phyloP scores from a whole-genome alignment of 495 filamentous ascomycete species.

The Tuber brumale region DNA sequence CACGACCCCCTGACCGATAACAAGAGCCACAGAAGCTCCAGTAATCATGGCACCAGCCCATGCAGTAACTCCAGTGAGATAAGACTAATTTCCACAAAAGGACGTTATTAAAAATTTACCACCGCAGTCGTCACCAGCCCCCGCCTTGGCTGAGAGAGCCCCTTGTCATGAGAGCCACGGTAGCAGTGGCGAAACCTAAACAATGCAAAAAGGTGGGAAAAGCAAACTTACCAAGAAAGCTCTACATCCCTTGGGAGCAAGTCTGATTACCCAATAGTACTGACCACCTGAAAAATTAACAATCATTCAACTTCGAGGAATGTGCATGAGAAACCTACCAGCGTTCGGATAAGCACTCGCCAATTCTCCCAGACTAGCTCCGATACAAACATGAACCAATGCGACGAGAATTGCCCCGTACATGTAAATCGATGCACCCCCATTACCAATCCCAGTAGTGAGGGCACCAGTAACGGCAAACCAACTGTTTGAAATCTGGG shows the following conservation, averaged over 20 bases:
- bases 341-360: conserved; percentile 36
- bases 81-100: conserved; percentile 18
- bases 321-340: conserved; percentile 10
- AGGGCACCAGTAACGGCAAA: conserved; percentile 31
- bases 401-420: conserved; percentile 32
- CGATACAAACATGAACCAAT: conserved; percentile 28
- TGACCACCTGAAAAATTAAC: conserved; percentile 21
- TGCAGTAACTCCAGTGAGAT: conserved; percentile 29
- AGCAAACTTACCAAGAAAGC: conserved; percentile 24
- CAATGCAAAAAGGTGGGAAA: neutral
- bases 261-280: conserved; percentile 34
- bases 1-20: conserved; percentile 27
- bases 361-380: conserved; percentile 31
- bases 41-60: conserved; percentile 36
- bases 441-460: conserved; percentile 27
- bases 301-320: neutral
- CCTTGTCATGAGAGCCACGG: neutral
- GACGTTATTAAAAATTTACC: neutral
- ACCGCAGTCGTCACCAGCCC: neutral
- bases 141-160: neutral
- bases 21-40: conserved; percentile 27
- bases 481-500: conserved; percentile 34
- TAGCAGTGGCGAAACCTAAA: neutral
- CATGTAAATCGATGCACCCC: conserved; percentile 26
- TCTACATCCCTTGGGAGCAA: conserved; percentile 24